A percentile compares a stretch with the other conserved stretches of the same genome.
phyloP scores from a whole-genome alignment of 352 stramenopile genomes.

The Globisporangium nagaii region DNA sequence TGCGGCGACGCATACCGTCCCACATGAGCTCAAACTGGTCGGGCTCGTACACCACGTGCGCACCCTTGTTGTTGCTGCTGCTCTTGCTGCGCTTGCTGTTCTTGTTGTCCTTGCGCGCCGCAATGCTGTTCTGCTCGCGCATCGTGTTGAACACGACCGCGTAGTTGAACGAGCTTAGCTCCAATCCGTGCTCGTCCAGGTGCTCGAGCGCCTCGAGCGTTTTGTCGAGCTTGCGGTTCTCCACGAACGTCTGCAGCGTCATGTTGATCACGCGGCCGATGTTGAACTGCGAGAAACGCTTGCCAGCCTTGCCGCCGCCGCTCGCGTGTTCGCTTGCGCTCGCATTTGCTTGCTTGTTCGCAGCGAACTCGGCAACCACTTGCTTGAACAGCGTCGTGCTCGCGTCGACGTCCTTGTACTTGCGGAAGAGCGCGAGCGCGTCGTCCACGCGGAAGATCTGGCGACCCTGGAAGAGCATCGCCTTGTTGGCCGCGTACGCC shows the following conservation, averaged over 20 bases:
- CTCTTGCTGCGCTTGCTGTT: slow-evolving; percentile 11
- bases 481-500: slow-evolving; percentile 44
- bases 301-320: slow-evolving; percentile 4
- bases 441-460: slow-evolving; percentile 44
- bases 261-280: slow-evolving; percentile 42
- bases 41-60: slow-evolving; percentile 31
- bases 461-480: slow-evolving; percentile 41
- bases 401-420: slow-evolving; percentile 38
- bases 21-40: slow-evolving; percentile 32
- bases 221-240: slow-evolving; percentile 33
- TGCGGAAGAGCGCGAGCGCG: slow-evolving; percentile 36
- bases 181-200: slow-evolving; percentile 25
- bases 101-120: slow-evolving; percentile 16
- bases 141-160: slow-evolving; percentile 42
- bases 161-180: slow-evolving; percentile 32
- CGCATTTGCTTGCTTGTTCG: slow-evolving; percentile 16
- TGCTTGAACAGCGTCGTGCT: slow-evolving; percentile 36
- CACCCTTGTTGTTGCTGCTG: not conserved
- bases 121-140: slow-evolving; percentile 23
- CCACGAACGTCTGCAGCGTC: slow-evolving; percentile 36
- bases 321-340: not conserved
- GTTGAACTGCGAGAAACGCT: slow-evolving; percentile 34
- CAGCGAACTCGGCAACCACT: slow-evolving; percentile 31
- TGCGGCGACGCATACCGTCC: slow-evolving; percentile 30
- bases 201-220: slow-evolving; percentile 29